Evolutionary conservation across 1,284 basidiomycete species (phyloP).

Genomic region (Apiotrichum gracile): DNA sequence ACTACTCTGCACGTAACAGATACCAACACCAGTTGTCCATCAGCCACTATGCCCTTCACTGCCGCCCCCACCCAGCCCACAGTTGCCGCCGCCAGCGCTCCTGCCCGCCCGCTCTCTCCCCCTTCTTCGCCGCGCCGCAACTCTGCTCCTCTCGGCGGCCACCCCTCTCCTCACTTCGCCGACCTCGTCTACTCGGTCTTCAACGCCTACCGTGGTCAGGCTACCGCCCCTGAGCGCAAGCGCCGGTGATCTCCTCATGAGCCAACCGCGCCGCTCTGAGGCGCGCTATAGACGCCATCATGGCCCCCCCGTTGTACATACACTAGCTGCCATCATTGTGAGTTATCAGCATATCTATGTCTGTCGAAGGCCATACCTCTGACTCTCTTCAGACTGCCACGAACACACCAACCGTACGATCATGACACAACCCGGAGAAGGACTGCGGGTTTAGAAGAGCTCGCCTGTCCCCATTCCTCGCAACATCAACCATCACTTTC

Average conservation of each 20-base stretch:
- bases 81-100: too few species aligned
- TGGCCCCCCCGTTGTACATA: not conserved
- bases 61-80: not conserved
- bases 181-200: conserved; percentile 33
- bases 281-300: too few species aligned
- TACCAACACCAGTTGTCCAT: not conserved
- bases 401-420: too few species aligned
- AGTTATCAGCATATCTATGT: too few species aligned
- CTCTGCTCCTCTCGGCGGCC: conserved; percentile 9
- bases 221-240: not conserved
- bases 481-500: too few species aligned
- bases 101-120: not conserved
- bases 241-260: not conserved
- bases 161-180: conserved; percentile 37
- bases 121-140: not conserved
- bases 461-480: too few species aligned
- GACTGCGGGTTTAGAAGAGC: too few species aligned
- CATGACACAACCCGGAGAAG: too few species aligned
- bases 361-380: too few species aligned
- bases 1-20: not conserved
- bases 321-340: too few species aligned
- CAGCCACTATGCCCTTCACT: not conserved
- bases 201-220: conserved; percentile 18
- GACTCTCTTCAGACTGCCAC: too few species aligned
- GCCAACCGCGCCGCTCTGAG: too few species aligned